Evolutionary conservation across 2,329 filamentous ascomycete species (phyloP).

Genomic region (Fusarium sp.): DNA sequence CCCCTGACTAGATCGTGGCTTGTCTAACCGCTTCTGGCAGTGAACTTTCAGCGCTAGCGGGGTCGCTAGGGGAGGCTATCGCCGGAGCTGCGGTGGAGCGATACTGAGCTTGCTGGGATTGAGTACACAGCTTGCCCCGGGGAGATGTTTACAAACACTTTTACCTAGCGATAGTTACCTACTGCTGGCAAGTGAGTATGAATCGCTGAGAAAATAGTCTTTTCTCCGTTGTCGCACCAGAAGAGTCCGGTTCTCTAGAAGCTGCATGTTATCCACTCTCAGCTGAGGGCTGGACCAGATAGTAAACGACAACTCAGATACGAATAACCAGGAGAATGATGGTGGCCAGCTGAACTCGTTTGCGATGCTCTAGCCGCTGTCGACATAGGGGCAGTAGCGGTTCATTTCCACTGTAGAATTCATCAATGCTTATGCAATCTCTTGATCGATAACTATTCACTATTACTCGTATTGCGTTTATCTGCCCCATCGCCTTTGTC

Average conservation of each 20-base stretch:
- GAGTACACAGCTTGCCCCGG: background rate
- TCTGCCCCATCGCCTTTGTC: background rate
- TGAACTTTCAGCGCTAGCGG: slow-evolving; percentile 1
- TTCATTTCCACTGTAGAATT: slow-evolving; percentile 18
- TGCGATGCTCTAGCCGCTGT: background rate
- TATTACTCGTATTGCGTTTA: background rate
- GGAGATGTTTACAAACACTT: slow-evolving; percentile 9
- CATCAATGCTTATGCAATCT: slow-evolving; percentile 11
- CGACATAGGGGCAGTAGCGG: slow-evolving; percentile 1
- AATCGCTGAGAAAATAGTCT: slow-evolving; percentile 15
- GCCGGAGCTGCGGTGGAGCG: slow-evolving; percentile 32
- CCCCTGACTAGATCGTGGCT: slow-evolving; percentile 30
- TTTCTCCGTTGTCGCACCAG: slow-evolving; percentile 32
- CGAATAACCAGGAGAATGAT: slow-evolving; percentile 11
- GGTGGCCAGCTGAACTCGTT: background rate
- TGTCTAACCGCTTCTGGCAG: slow-evolving; percentile 4
- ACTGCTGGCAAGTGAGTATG: background rate
- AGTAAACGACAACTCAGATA: slow-evolving; percentile 9
- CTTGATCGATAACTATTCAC: background rate
- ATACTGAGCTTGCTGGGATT: slow-evolving; percentile 27
- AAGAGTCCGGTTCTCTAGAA: background rate
- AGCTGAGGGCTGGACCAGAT: slow-evolving; percentile 10
- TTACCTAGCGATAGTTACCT: background rate
- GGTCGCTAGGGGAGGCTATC: slow-evolving; percentile 22
- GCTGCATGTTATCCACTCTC: slow-evolving; percentile 11